Evolutionary conservation across 75 land plant genomes (phyloP).

Genomic region (Selaginella moellendorffii): DNA sequence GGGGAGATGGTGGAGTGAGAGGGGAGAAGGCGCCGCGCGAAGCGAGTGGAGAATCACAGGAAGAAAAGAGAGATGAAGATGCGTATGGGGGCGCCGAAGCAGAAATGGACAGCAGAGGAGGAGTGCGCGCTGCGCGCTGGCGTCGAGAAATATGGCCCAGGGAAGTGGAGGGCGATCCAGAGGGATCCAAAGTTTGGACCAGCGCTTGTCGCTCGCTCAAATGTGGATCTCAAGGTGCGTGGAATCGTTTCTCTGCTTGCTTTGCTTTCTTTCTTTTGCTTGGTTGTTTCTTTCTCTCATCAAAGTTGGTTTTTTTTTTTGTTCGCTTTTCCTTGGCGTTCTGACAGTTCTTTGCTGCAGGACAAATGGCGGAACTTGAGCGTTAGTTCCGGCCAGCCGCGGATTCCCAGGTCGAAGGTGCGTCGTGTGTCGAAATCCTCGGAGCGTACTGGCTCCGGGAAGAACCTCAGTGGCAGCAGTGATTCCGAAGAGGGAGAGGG

Average conservation of each 20-base stretch:
- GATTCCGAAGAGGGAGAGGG: not conserved
- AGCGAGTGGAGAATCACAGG: not conserved
- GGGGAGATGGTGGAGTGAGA: not conserved
- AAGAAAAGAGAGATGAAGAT: not conserved
- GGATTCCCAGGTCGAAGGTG: not conserved
- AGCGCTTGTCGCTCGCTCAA: slow-evolving; percentile 1
- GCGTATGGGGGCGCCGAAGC: slow-evolving; percentile 4
- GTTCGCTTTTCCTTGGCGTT: not conserved
- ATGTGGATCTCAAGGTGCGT: slow-evolving; percentile 3
- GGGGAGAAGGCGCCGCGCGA: not conserved
- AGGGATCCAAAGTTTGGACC: slow-evolving; percentile 6
- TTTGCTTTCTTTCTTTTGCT: not conserved
- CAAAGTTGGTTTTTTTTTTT: not conserved
- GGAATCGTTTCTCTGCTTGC: not conserved
- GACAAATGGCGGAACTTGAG: slow-evolving; percentile 8
- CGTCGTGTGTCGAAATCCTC: not conserved
- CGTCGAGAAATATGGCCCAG: slow-evolving; percentile 7
- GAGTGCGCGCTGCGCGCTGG: slow-evolving; percentile 6
- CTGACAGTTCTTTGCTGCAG: not conserved
- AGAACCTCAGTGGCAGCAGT: not conserved
- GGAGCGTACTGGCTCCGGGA: no score
- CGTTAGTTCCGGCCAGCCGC: not conserved
- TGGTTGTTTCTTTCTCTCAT: not conserved
- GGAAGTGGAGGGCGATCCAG: slow-evolving; percentile 6
- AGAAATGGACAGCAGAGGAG: slow-evolving; percentile 9